A percentile compares a stretch with the other conserved stretches of the same genome.
These are phyloP conservation scores for Melampsora americana DNA, from an alignment of 1,284 basidiomycete genomes.

Conservation along the genomic window DNA sequence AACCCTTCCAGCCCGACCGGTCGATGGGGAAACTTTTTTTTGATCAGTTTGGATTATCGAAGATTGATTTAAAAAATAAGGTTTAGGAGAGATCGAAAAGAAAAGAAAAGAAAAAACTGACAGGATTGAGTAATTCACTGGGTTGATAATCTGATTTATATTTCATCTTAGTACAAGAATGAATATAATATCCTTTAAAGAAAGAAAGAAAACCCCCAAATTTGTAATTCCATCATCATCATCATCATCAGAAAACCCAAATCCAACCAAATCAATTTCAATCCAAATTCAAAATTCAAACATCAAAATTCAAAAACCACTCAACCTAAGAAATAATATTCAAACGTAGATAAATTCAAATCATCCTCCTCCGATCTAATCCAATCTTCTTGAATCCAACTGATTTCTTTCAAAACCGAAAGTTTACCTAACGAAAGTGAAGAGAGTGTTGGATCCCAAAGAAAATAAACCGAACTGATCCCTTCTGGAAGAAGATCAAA, in stretches of 20 bases:
- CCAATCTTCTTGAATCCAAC: conserved; percentile 62
- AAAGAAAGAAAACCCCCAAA: too few relatives aligned
- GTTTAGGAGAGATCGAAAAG: not conserved
- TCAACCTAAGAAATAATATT: conserved; percentile 46
- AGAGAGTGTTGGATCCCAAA: conserved; percentile 78
- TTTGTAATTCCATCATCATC: too few relatives aligned
- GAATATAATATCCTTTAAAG: conserved; percentile 68
- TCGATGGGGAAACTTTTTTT: too few relatives aligned
- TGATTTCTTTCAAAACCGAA: conserved; percentile 69
- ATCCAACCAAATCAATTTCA: too few relatives aligned
- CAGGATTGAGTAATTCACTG: conserved; percentile 82
- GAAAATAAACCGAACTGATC: conserved; percentile 92
- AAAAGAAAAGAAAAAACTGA: conserved; percentile 57
- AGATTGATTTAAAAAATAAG: too few relatives aligned
- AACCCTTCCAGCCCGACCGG: too few relatives aligned
- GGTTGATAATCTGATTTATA: conserved; percentile 93
- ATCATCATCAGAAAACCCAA: too few relatives aligned
- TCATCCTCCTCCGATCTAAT: conserved; percentile 46
- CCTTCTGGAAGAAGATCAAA: conserved; percentile 85
- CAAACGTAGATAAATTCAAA: conserved; percentile 48
- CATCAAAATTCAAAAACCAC: too few relatives aligned
- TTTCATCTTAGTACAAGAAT: conserved; percentile 88
- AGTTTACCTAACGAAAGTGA: conserved; percentile 78
- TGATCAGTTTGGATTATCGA: too few relatives aligned
- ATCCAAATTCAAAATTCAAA: too few relatives aligned